phyloP scores from a whole-genome alignment of 441 rosid genomes.

The Eruca vesicaria region DNA sequence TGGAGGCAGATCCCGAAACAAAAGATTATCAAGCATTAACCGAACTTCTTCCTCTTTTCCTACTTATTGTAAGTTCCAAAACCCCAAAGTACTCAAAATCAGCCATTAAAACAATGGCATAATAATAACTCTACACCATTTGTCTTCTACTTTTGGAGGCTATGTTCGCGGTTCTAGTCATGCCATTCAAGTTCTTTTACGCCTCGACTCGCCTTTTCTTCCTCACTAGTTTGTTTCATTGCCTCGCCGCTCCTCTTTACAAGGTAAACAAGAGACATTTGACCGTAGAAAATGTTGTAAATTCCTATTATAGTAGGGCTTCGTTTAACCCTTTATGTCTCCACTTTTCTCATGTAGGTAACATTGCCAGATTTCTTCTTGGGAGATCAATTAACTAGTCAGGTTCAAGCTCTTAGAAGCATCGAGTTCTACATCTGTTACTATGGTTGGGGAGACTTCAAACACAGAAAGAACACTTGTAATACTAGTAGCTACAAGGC shows the following conservation, averaged over 20 bases:
- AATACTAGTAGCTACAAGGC: conserved; percentile 27
- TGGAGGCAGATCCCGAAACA: conserved; percentile 70
- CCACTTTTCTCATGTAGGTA: conserved; percentile 43
- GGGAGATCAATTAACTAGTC: conserved; percentile 49
- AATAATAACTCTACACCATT: neutral
- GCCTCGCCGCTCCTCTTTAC: conserved; percentile 47
- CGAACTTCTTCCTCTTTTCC: conserved; percentile 59
- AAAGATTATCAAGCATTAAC: conserved; percentile 39
- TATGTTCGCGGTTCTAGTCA: conserved; percentile 41
- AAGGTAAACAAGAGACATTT: conserved; percentile 41
- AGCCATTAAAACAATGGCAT: neutral
- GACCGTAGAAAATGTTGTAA: neutral
- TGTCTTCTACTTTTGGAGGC: conserved; percentile 38
- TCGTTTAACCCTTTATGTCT: neutral
- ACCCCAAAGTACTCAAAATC: neutral
- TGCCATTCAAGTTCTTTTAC: conserved; percentile 50
- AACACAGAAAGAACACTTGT: conserved; percentile 48
- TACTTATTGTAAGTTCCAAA: conserved; percentile 48
- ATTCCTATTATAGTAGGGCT: neutral
- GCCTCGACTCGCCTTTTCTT: neutral
- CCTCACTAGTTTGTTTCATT: neutral
- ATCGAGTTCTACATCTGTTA: conserved; percentile 75
- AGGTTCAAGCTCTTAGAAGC: conserved; percentile 74
- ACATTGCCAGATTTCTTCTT: conserved; percentile 56
- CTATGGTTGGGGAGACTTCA: conserved; percentile 74